Evolutionary conservation across 192 early-diverging fungal species (phyloP).

Genomic region (Coemansia sp.): DNA sequence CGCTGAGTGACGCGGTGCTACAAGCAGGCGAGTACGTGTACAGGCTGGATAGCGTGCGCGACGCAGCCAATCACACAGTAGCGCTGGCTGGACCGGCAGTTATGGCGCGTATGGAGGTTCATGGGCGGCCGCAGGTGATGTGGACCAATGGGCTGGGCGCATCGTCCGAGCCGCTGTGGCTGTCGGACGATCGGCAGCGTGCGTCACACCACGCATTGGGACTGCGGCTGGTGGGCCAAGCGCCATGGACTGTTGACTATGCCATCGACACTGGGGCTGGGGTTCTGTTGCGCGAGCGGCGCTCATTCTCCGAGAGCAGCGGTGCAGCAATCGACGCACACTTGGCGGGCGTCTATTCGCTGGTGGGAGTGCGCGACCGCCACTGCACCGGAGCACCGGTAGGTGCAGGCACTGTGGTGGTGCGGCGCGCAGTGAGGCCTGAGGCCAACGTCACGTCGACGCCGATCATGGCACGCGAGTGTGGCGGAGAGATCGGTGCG

Average conservation of each 20-base stretch:
- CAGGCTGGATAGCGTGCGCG: slow-evolving; percentile 38
- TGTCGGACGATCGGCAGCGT: slow-evolving; percentile 42
- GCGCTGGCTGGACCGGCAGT: slow-evolving; percentile 2
- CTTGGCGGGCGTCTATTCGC: slow-evolving; percentile 26
- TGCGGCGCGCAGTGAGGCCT: slow-evolving; percentile 25
- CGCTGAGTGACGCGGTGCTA: slow-evolving; percentile 42
- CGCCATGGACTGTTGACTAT: slow-evolving; percentile 45
- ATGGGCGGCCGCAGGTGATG: slow-evolving; percentile 21
- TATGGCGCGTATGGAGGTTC: slow-evolving; percentile 41
- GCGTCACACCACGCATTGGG: slow-evolving; percentile 25
- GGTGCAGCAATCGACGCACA: slow-evolving; percentile 22
- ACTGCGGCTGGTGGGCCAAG: slow-evolving; percentile 22
- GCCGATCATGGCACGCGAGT: slow-evolving; percentile 46
- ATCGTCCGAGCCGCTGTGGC: slow-evolving; percentile 21
- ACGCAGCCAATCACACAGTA: slow-evolving; percentile 43
- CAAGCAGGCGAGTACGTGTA: slow-evolving; percentile 49
- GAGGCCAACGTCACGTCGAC: slow-evolving; percentile 24
- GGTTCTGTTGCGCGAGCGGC: slow-evolving; percentile 1
- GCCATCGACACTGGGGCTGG: slow-evolving; percentile 15
- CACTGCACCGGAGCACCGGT: slow-evolving; percentile 23
- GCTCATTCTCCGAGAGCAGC: slow-evolving; percentile 2
- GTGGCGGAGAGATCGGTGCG: slow-evolving; percentile 47
- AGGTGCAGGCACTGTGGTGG: slow-evolving; percentile 14
- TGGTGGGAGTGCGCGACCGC: slow-evolving; percentile 26
- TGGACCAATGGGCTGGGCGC: slow-evolving; percentile 19